Evolutionary conservation across 2,329 filamentous ascomycete species (phyloP), one percentile per base, ranked within the genome.

Genomic region (Talaromyces sp.): DNA sequence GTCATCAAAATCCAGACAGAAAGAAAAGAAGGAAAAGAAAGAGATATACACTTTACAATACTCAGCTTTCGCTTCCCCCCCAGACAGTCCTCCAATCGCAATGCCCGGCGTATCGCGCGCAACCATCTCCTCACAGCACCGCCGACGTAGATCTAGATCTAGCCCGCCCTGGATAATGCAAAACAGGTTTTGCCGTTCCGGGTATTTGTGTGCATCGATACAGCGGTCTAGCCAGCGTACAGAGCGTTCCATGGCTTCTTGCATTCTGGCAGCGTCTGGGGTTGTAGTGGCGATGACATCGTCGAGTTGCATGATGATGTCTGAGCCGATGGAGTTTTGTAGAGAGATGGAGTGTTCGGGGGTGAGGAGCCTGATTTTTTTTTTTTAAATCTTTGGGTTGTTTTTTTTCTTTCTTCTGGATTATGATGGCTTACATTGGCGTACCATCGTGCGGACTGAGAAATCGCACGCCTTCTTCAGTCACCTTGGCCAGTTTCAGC

Each of bases 301-400:
- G 81, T 99, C 95, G 4, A 99, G 87, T 78, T 99, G 96, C 96
- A 99, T 99, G 67, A 98, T 97, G 69, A 99, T 98, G 77, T 99
- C 95, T 65, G 92, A 96, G 66, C 95, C 95, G 70, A 99, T 99
- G 60, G 89, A 94, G 77, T 99, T 98, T 75, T 99, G 95, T 3
- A 99, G 83, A 10, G 88, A 89, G 69, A 99, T 97, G 0, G 95
- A 98, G 79, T 98, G 94, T 75, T 99, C 96, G 0, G 95, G 95
- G 0, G 95, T 99, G 54, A 99, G 87, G 10, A 99, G 87, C 83
- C 83, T 85, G 58, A n/a, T n/a, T n/a, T 61, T 8, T 63, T 16
- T 42, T 23, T 42, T 23, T 23, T 23, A n/a, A 23, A 10, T 34
- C 14, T 52, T 33, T n/a, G 23, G 23, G 2, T 8, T 27, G 40